A percentile compares a stretch with the other conserved stretches of the same genome.
Evolutionary conservation across 2,329 filamentous ascomycete genomes (phyloP).

Genomic region (Pyricularia sp.): DNA sequence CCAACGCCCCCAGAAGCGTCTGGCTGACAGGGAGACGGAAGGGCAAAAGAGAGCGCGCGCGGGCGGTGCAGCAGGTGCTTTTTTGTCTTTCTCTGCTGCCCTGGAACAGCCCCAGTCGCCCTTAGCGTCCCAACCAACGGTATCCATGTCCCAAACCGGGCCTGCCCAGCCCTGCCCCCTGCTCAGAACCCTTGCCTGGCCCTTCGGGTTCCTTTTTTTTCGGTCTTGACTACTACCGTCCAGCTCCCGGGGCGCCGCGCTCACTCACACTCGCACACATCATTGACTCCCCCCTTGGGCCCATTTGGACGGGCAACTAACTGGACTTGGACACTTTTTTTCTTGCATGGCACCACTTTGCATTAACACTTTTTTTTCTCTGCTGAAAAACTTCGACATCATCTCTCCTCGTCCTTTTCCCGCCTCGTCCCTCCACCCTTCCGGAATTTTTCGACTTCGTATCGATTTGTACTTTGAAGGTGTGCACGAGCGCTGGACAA

Average conservation of each 20-base stretch:
- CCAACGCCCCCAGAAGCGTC: not conserved
- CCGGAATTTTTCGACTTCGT: not conserved
- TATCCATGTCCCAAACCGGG: not conserved
- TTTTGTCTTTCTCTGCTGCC: not conserved
- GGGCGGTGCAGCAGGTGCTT: not conserved
- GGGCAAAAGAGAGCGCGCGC: not conserved
- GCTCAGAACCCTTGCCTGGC: not conserved
- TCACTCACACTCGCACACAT: not conserved
- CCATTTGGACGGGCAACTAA: not conserved
- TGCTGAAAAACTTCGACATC: not conserved
- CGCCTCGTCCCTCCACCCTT: not conserved
- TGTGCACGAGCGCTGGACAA: not conserved
- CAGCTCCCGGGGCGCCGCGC: not conserved
- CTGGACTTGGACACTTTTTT: not conserved
- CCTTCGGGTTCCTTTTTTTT: not conserved
- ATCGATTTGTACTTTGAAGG: not conserved
- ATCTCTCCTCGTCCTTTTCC: not conserved
- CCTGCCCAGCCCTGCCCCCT: not conserved
- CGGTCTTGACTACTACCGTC: not conserved
- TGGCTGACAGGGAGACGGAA: not conserved
- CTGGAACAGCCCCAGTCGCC: not conserved
- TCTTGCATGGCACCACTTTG: not conserved
- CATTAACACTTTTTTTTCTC: not conserved
- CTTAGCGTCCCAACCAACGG: not conserved
- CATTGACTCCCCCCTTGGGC: not conserved